Conservation (phyloP, 2,329 filamentous ascomycete species). For the Colletotrichum sojae region DNA sequence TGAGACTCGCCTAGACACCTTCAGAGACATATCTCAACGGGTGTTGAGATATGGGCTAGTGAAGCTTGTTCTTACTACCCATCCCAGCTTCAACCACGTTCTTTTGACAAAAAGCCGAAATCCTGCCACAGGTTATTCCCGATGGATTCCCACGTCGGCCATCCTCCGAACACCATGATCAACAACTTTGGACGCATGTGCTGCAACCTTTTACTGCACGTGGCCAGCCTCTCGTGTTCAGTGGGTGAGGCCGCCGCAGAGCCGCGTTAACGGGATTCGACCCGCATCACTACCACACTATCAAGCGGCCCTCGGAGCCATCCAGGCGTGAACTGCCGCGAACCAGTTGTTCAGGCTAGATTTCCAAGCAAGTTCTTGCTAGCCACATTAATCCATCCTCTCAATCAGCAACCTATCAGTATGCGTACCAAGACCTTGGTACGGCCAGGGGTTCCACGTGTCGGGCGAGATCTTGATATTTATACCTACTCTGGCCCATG, state of each 20-base stretch:
- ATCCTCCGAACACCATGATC: conserved; percentile 4
- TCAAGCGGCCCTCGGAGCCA: no score
- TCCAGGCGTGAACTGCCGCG: no score
- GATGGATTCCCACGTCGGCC: conserved; percentile 1
- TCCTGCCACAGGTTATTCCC: background rate
- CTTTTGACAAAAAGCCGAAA: no score
- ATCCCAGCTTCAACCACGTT: background rate
- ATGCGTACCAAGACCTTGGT: conserved; percentile 10
- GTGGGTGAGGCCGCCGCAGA: background rate
- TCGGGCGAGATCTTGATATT: background rate
- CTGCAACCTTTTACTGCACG: background rate
- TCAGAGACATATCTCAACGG: background rate
- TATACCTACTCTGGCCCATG: background rate
- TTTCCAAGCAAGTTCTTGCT: background rate
- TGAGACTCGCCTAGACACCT: background rate
- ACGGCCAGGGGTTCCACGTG: conserved; percentile 10
- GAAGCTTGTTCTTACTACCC: conserved; percentile 6
- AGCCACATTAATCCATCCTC: background rate
- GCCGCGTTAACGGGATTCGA: no score
- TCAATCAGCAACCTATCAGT: background rate
- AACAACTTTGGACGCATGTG: background rate
- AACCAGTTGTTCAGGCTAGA: no score
- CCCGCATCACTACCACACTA: no score
- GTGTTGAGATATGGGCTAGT: background rate
- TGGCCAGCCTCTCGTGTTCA: background rate